These are phyloP conservation scores for Cyclotella cryptica DNA, from an alignment of 108 stramenopile genomes.

Conservation along the genomic window DNA sequence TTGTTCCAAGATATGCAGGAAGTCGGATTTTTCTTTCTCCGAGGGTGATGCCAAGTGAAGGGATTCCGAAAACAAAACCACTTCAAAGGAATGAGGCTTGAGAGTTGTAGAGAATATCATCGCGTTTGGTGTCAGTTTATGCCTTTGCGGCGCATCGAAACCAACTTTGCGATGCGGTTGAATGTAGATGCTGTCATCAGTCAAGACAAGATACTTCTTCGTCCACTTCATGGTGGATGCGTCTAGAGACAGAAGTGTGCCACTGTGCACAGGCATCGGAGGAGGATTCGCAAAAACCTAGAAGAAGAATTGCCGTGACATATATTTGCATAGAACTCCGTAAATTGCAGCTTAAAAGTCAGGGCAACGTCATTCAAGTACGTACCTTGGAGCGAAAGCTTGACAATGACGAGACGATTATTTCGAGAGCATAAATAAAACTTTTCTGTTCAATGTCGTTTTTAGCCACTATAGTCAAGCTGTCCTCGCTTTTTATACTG, in stretches of 20 bases:
- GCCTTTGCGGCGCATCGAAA: conserved; percentile 23
- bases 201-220: conserved; percentile 35
- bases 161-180: conserved; percentile 34
- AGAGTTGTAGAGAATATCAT: conserved; percentile 40
- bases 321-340: not conserved
- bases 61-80: conserved; percentile 44
- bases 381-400: conserved; percentile 25
- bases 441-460: conserved; percentile 36
- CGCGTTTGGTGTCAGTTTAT: conserved; percentile 24
- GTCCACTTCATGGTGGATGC: conserved; percentile 30
- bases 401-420: conserved; percentile 16
- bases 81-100: conserved; percentile 33
- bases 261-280: conserved; percentile 29
- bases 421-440: conserved; percentile 30
- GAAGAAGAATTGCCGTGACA: not conserved
- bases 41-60: conserved; percentile 33
- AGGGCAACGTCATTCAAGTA: not conserved
- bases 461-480: conserved; percentile 23
- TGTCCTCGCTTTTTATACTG: conserved; percentile 34
- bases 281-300: conserved; percentile 36
- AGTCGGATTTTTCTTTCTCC: conserved; percentile 25
- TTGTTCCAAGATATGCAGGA: conserved; percentile 26
- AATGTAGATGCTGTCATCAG: conserved; percentile 37
- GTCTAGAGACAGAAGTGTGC: conserved; percentile 28
- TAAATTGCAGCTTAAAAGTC: not conserved